Evolutionary conservation across 345 rosid genomes (phyloP), one percentile per base, ranked within the genome.

Genomic region (Aethionema arabicum): DNA sequence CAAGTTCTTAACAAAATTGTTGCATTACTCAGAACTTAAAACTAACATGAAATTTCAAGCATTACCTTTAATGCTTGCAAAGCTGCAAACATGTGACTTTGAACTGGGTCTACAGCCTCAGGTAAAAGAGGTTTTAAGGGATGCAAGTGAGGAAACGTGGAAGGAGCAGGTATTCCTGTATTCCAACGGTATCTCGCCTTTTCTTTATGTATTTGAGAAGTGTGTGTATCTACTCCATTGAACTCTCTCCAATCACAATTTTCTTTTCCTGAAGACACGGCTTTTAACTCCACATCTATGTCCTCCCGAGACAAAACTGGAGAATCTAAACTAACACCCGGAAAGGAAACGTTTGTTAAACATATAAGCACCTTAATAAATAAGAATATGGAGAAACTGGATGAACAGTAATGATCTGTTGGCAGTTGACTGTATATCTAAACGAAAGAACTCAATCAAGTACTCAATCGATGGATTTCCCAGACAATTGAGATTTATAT

Each of bases 91-190:
- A 91, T 83, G 68, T 89, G 95, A 60, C 90, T 86, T 47, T 92
- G 97, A 65, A 83, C 75, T 61, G 84, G 97, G 74, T 89, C 95
- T 61, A 92, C 81, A 67, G 64, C 76, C 13, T 82, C 77, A 56
- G 87, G 90, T 67, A 87, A 81, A 66, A 92, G 69, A 76, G 88
- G 77, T 75, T 73, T 81, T 52, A 84, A 85, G 49, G 85, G 85
- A 33, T 64, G 72, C 32, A 73, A 71, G 77, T 72, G 86, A 59
- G 84, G 77, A 78, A 88, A 75, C 55, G 80, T 77, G 77, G 81
- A 80, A 72, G 95, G 97, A 75, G 98, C 97, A 52, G 95, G 97
- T 70, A 87, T 89, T 29, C 96, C 95, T 11, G 80, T 74, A 61
- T 74, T 76, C 30, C 60, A 49, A 59, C 64, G 79, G 51, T 69